Evolutionary conservation across 2,329 filamentous ascomycete species (phyloP).

Genomic region (Aspergillus sp.): DNA sequence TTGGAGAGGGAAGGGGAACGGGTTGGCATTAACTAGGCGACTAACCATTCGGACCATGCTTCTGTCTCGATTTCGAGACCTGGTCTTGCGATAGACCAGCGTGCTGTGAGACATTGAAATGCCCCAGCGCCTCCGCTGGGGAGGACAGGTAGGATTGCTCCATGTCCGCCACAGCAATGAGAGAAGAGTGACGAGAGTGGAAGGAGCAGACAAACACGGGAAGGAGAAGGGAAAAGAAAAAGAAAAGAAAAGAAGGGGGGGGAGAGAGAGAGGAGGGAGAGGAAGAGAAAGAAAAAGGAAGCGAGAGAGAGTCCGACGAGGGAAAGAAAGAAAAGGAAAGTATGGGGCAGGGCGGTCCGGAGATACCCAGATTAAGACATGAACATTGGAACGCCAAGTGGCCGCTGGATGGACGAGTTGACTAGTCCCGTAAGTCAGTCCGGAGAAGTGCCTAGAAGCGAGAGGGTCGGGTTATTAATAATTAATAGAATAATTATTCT

Average conservation of each 20-base stretch:
- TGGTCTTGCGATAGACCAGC: slow-evolving; percentile 52
- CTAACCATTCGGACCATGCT: slow-evolving; percentile 57
- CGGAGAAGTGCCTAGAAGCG: slow-evolving; percentile 19
- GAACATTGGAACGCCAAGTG: slow-evolving; percentile 23
- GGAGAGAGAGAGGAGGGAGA: slow-evolving; percentile 8
- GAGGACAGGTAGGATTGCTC: slow-evolving; percentile 54
- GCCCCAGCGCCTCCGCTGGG: slow-evolving; percentile 50
- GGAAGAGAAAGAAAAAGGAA: slow-evolving; percentile 9
- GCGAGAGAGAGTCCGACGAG: neutral
- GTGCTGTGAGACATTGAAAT: slow-evolving; percentile 53
- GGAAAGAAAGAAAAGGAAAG: slow-evolving; percentile 11
- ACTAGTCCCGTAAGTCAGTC: slow-evolving; percentile 7
- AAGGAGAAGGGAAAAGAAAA: slow-evolving; percentile 13
- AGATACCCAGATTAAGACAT: slow-evolving; percentile 19
- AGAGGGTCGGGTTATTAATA: slow-evolving; percentile 5
- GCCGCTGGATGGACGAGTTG: slow-evolving; percentile 6
- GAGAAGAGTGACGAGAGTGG: slow-evolving; percentile 5
- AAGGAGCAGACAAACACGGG: neutral
- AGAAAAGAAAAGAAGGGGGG: slow-evolving; percentile 1
- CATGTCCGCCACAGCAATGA: slow-evolving; percentile 38
- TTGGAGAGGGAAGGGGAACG: neutral
- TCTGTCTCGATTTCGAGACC: slow-evolving; percentile 46
- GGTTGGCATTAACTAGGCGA: slow-evolving; percentile 6
- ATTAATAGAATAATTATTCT: neutral
- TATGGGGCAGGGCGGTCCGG: slow-evolving; percentile 7